Evolutionary conservation across 1,284 basidiomycete genomes (phyloP).

Genomic region (Rhodotorula sp.): DNA sequence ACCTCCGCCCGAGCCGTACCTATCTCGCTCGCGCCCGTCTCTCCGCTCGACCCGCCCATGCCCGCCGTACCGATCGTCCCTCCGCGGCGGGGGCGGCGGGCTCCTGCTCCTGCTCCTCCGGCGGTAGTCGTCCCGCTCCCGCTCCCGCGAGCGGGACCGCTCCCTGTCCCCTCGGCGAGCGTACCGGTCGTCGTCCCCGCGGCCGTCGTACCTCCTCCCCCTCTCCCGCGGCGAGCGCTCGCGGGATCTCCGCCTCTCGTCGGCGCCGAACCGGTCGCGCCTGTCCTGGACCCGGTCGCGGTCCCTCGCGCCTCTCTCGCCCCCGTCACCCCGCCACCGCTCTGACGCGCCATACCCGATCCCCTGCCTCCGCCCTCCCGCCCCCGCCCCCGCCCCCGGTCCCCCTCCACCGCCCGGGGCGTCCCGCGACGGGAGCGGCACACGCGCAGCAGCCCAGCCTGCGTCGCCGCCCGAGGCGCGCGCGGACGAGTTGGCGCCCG

Average conservation of each 20-base stretch:
- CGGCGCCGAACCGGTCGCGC: background rate
- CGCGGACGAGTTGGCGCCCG: constrained; percentile 37
- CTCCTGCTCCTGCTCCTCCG: constrained; percentile 5
- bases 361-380: constrained; percentile 6
- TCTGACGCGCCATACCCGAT: background rate
- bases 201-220: background rate
- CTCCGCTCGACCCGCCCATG: background rate
- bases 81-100: background rate
- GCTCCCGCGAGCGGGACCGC: background rate
- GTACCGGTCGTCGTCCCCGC: background rate
- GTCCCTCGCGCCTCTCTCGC: background rate
- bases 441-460: background rate
- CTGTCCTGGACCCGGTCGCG: background rate
- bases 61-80: background rate
- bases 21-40: background rate
- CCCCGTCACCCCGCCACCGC: background rate
- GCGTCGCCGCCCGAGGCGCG: background rate
- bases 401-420: constrained; percentile 10
- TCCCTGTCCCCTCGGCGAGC: background rate
- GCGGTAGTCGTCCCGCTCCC: background rate
- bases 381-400: constrained; percentile 12
- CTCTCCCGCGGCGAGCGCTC: background rate
- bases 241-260: background rate
- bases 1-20: background rate
- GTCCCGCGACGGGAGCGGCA: background rate